Percentiles rank a stretch among this genome's conserved stretches.
Conservation (phyloP, 2,329 filamentous ascomycete genomes). For the Pseudogymnoascus sp. region DNA sequence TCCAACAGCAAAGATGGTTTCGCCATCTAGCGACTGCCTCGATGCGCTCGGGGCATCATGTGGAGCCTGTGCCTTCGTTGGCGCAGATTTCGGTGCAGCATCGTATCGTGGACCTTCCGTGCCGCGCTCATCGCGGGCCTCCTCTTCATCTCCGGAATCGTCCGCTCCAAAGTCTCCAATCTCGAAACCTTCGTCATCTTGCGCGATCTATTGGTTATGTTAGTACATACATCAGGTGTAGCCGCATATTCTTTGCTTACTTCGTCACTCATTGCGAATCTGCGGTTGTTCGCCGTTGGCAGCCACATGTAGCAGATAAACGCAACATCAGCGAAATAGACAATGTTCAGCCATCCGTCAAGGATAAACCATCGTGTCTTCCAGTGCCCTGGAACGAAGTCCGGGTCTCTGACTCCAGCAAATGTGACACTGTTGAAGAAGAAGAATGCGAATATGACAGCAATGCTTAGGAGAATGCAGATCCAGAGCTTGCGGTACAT, state of each 20-base stretch:
- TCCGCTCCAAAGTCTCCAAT: constrained; percentile 82
- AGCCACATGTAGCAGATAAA: constrained; percentile 96
- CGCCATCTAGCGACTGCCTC: constrained; percentile 66
- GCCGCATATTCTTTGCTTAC: constrained; percentile 34
- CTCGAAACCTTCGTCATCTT: constrained; percentile 97
- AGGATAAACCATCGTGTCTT: constrained; percentile 95
- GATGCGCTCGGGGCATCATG: constrained; percentile 26
- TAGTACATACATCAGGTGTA: not conserved
- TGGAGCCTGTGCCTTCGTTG: constrained; percentile 16
- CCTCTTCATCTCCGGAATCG: constrained; percentile 55
- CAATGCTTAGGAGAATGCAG: constrained; percentile 85
- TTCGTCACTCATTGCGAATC: constrained; percentile 98
- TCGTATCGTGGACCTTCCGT: constrained; percentile 30
- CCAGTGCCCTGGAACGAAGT: constrained; percentile 96
- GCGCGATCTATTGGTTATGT: constrained; percentile 57
- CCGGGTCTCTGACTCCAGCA: constrained; percentile 71
- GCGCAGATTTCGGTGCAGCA: constrained; percentile 17
- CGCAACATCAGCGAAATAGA: constrained; percentile 87
- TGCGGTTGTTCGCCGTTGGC: constrained; percentile 89
- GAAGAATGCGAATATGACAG: constrained; percentile 97
- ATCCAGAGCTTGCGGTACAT: constrained; percentile 99
- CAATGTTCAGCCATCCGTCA: constrained; percentile 93
- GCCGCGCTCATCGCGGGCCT: constrained; percentile 37
- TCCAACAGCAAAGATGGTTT: constrained; percentile 92
- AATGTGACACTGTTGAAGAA: constrained; percentile 97